Evolutionary conservation across 1,284 basidiomycete species (phyloP).

Genomic region (Cutaneotrichosporon daszewskae): DNA sequence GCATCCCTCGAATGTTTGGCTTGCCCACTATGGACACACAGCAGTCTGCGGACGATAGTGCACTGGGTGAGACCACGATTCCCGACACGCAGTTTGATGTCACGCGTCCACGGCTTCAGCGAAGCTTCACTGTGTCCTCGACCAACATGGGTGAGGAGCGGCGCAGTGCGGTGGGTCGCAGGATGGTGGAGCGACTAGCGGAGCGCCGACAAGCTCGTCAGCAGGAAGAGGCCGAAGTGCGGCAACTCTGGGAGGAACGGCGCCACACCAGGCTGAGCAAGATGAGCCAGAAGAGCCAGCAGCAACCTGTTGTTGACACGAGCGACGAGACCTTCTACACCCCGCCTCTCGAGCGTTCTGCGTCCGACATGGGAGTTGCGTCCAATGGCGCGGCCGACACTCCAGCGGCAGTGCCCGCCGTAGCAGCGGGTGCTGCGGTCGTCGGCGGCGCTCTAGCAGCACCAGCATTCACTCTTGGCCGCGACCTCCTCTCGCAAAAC

Average conservation of each 20-base stretch:
- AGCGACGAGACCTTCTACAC: too few relatives aligned
- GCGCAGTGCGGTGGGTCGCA: conserved; percentile 45
- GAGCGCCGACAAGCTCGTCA: conserved; percentile 37
- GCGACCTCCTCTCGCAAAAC: conserved; percentile 4
- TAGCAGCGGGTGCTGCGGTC: not conserved
- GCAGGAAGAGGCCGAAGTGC: conserved; percentile 36
- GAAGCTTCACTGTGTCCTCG: conserved; percentile 44
- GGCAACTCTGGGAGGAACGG: conserved; percentile 36
- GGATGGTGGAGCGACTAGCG: conserved; percentile 45
- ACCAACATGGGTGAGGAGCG: conserved; percentile 46
- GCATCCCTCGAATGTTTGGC: conserved; percentile 27
- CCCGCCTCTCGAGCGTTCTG: too few relatives aligned
- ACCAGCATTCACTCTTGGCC: too few relatives aligned
- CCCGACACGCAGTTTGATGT: conserved; percentile 16
- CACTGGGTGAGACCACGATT: conserved; percentile 9
- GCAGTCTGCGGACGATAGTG: not conserved
- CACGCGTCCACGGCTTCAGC: conserved; percentile 37
- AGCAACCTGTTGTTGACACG: too few relatives aligned
- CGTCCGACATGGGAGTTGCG: too few relatives aligned
- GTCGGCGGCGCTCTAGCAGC: too few relatives aligned
- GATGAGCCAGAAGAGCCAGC: too few relatives aligned
- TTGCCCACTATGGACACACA: not conserved
- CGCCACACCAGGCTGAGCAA: conserved; percentile 16
- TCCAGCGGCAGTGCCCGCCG: not conserved
- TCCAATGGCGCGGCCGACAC: too few relatives aligned